Base-by-base conservation (phyloP, 1,284 basidiomycete species). In the Fistulinella staudtii region DNA sequence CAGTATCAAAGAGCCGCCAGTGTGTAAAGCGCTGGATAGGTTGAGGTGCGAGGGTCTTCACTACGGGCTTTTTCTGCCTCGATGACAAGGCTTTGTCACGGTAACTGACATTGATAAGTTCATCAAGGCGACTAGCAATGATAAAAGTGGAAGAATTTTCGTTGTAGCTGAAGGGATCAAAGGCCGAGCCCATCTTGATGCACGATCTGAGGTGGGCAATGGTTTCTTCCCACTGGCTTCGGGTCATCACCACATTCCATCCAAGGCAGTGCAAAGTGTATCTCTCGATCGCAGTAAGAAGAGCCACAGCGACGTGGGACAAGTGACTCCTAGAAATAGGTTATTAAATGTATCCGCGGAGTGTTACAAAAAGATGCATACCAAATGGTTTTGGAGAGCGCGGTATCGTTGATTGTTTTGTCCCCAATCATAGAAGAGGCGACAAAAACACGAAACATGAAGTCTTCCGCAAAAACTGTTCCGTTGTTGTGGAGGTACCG, bases 351-450 rank as follows among this genome's bases (percentile, higher is more conserved):
- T 22, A 40, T 38, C 22, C 27, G 13, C 24, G 3, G 5, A 34
- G 28, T 33, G 10, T 15, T 33, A 29, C 3, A 8, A 5, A 24
- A 42, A 33, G 27, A n/a, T 18, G 50, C 58, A 20, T 18, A 73
- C 72, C 77, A 80, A 30, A 66, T 66, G 45, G 61, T 71, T 47
- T 64, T 66, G 31, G 68, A 59, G 53, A 73, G 73, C 1, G 69
- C 62, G 46, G 66, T 64, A 47, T 83, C 80, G 41, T 81, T 75
- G 33, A 80, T 53, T 63, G 74, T 75, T 60, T 80, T 84, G 53
- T 75, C 74, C 7, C 77, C 69, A 37, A 82, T 64, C 53, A 76
- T 71, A 14, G 77, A 62, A 40, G 74, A 76, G 31, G 75, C 55
- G 10, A 74, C 57, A 47, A 80, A 74, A 14, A 63, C 49, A 29